Conservation (phyloP, 192 early-diverging fungal genomes). For the Coemansia pectinata region DNA sequence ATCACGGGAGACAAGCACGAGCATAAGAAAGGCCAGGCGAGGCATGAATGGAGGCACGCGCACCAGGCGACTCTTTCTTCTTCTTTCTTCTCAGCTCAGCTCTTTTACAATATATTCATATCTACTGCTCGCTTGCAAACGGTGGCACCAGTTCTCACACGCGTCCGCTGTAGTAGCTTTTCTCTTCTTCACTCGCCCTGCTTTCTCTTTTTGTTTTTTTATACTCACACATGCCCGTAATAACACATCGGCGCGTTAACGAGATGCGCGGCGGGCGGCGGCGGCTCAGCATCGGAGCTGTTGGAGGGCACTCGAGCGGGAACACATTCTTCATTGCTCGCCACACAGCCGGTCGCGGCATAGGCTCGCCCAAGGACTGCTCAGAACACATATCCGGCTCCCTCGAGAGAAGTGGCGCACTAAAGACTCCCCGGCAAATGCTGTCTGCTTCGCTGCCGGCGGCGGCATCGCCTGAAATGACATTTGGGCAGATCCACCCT, state of each 20-base stretch:
- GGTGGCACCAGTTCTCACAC: background rate
- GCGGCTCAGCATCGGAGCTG: constrained; percentile 49
- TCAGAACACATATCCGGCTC: constrained; percentile 10
- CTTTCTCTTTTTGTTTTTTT: background rate
- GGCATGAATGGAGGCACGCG: constrained; percentile 3
- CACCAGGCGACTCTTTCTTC: background rate
- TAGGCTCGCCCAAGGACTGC: constrained; percentile 23
- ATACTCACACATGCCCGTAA: constrained; percentile 41
- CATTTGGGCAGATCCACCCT: constrained; percentile 8
- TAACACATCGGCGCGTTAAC: constrained; percentile 50
- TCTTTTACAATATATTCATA: background rate
- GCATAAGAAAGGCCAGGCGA: background rate
- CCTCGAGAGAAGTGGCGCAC: constrained; percentile 13
- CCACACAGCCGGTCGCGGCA: background rate
- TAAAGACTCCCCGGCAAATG: background rate
- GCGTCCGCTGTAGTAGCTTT: background rate
- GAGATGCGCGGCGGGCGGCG: constrained; percentile 52
- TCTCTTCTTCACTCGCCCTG: background rate
- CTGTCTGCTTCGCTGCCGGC: constrained; percentile 10
- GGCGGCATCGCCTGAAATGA: constrained; percentile 27
- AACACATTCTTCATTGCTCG: background rate
- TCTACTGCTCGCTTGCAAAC: background rate
- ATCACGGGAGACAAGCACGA: constrained; percentile 9
- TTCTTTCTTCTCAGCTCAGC: background rate
- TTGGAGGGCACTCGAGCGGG: constrained; percentile 16